These are phyloP conservation scores for Lodderomyces pseudojiufengensis DNA, from an alignment of 1,139 yeast species.

Conservation along the genomic window DNA sequence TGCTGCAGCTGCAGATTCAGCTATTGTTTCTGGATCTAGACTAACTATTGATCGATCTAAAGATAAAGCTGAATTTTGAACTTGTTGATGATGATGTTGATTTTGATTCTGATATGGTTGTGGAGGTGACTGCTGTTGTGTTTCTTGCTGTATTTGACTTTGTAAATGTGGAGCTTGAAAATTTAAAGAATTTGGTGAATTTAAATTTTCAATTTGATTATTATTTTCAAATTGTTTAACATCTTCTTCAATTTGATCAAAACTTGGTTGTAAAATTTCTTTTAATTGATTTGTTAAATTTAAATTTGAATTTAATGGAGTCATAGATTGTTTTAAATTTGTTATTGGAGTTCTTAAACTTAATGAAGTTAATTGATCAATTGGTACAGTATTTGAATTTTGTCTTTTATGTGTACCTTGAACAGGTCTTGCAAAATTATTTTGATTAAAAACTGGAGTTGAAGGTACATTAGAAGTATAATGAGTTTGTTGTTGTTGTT, in stretches of 20 bases:
- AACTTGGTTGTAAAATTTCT: constrained; percentile 9
- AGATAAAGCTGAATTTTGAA: too few species aligned
- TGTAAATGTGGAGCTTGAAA: too few species aligned
- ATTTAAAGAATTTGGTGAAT: too few species aligned
- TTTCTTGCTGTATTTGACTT: too few species aligned
- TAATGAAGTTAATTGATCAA: constrained; percentile 31
- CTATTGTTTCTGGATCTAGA: constrained; percentile 10
- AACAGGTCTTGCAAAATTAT: background rate
- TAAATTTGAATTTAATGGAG: background rate
- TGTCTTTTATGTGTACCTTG: constrained; percentile 11
- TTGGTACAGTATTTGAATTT: constrained; percentile 17
- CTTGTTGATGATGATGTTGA: constrained; percentile 7
- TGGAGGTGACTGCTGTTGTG: background rate
- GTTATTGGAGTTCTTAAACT: constrained; percentile 18
- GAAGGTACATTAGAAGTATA: constrained; percentile 4
- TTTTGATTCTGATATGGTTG: background rate
- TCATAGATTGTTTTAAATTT: constrained; percentile 6
- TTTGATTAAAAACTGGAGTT: constrained; percentile 4
- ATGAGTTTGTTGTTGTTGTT: constrained; percentile 8
- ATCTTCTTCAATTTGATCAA: constrained; percentile 3
- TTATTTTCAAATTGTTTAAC: constrained; percentile 1
- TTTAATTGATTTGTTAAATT: constrained; percentile 5
- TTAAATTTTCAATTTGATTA: constrained; percentile 3
- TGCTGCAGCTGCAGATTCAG: constrained; percentile 11
- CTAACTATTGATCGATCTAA: too few species aligned